Base-by-base conservation (phyloP, 2,329 filamentous ascomycete species). In the Periglandula ipomoeae region DNA sequence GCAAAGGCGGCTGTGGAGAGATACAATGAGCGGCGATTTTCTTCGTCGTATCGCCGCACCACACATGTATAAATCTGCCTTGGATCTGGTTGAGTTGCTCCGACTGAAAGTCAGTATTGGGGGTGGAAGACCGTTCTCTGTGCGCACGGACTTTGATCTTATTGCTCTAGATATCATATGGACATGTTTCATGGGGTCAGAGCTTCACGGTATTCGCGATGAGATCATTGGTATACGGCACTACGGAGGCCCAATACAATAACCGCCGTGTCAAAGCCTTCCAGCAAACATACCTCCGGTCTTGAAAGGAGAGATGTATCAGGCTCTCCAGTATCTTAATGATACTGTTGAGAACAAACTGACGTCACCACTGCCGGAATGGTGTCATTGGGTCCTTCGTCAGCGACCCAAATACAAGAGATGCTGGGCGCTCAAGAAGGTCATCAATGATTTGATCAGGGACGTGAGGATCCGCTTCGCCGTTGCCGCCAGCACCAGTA, bases 1-100 rank as follows among this genome's bases (percentile, higher is more conserved):
- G 4, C 60, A 65, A 44, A 59, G 64, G 5, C 61, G 61, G 13
- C 59, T 70, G 3, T 55, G 69, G 42, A 63, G 64, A 40, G 62
- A 70, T 49, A 53, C 68, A 26, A 70, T 71, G 65, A 55, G 61
- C 2, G 62, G 61, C 1, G 55, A 52, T 0, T 71, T 70, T 44
- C 53, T 70, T 10, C 58, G 54, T 38, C 46, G 57, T 8, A 49
- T 48, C 9, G 51, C 48, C 7, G 66, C 60, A 0, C 67, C 67
- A 0, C 55, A 61, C 8, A 53, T 69, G 4, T 65, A 70, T 50
- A 54, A 56, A 10, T 55, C 56, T 10, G 56, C 61, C 7, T 43
- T 50, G 27, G 56, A 60, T 20, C 49, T 70, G 26, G 56, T 69
- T 26, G 51, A 59, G 6, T 19, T 70, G n/a, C 69, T 65, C 63